Conservation (phyloP, 805 yeast genomes). For the Yarrowia divulgata region DNA sequence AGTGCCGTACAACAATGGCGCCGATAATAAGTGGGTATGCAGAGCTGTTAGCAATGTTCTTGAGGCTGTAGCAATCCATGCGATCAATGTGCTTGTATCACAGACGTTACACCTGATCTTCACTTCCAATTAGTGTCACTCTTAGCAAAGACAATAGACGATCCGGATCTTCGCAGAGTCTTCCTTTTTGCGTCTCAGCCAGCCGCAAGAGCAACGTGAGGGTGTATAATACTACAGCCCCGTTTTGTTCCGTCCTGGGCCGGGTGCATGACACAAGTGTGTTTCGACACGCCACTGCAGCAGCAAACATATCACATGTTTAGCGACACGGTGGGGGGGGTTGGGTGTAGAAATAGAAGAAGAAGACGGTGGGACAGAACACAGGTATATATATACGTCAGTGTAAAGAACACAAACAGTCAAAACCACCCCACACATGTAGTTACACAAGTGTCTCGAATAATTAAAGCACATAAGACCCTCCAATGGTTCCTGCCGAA, state of each 20-base stretch:
- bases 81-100: no score
- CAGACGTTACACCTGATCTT: no score
- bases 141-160: constrained; percentile 7
- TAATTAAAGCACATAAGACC: no score
- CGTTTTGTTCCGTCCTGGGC: constrained; percentile 22
- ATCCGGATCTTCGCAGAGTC: neutral
- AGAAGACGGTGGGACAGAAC: neutral
- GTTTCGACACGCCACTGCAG: constrained; percentile 33
- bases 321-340: neutral
- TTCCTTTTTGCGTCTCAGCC: neutral
- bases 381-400: no score
- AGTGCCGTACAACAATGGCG: neutral
- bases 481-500: constrained; percentile 9
- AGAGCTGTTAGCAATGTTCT: no score
- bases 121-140: no score
- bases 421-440: no score
- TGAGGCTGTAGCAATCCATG: no score
- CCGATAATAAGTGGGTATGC: no score
- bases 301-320: constrained; percentile 38
- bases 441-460: no score
- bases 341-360: neutral
- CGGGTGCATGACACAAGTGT: constrained; percentile 11
- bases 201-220: constrained; percentile 6
- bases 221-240: neutral
- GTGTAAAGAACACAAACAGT: neutral